Percentiles rank a stretch among this genome's conserved stretches.
Evolutionary conservation across 305 asterid genomes (phyloP).

Genomic region (Fraxinus albicans): DNA sequence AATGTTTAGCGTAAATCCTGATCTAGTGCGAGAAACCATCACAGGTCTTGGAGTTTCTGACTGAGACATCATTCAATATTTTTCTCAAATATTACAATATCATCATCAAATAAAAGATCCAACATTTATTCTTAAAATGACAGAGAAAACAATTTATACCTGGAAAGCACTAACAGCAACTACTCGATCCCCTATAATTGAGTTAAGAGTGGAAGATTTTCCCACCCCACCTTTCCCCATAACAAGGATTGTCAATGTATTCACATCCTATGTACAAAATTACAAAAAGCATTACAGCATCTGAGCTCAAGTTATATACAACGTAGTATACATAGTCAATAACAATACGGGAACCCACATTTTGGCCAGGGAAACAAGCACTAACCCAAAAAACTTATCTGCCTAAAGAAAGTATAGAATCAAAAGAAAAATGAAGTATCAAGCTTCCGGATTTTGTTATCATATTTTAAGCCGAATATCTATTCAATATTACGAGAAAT

Average conservation of each 20-base stretch:
- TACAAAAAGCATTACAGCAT: conserved; percentile 1
- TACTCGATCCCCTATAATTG: conserved; percentile 82
- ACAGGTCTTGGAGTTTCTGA: conserved; percentile 83
- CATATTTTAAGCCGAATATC: neutral
- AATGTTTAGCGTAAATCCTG: conserved; percentile 72
- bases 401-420: too few species aligned
- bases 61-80: conserved; percentile 34
- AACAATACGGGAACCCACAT: neutral
- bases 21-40: conserved; percentile 74
- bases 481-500: neutral
- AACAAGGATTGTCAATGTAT: conserved; percentile 81
- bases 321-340: neutral
- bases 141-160: conserved; percentile 39
- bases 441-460: neutral
- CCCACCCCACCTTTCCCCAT: conserved; percentile 99
- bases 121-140: conserved; percentile 3
- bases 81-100: neutral
- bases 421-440: too few species aligned
- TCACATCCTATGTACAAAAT: conserved; percentile 51
- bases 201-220: conserved; percentile 86
- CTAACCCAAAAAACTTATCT: neutral
- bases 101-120: neutral
- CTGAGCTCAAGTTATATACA: neutral
- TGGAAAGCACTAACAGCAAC: conserved; percentile 92
- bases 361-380: neutral